phyloP scores from a whole-genome alignment of 108 stramenopile species.

The Cylindrotheca closterium region DNA sequence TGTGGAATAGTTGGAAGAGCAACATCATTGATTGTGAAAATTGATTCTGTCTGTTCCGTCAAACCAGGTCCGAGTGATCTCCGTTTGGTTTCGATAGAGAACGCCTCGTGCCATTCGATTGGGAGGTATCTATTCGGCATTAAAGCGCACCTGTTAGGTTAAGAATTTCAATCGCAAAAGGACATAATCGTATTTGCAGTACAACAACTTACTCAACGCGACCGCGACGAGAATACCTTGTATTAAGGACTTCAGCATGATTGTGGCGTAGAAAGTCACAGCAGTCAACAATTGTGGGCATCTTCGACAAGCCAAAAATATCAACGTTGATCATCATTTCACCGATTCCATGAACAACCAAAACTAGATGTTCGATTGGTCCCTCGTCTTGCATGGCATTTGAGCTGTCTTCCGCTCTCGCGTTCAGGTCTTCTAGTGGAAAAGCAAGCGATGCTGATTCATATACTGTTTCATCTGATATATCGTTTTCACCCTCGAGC shows the following conservation, averaged over 20 bases:
- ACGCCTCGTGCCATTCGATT: constrained; percentile 78
- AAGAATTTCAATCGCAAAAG: no score
- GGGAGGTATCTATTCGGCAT: constrained; percentile 65
- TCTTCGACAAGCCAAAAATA: constrained; percentile 58
- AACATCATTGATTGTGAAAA: constrained; percentile 56
- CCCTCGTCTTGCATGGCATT: constrained; percentile 30
- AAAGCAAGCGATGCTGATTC: constrained; percentile 11
- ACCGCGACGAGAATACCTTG: constrained; percentile 6
- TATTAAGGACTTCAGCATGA: constrained; percentile 47
- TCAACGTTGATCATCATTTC: constrained; percentile 64
- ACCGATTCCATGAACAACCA: constrained; percentile 82
- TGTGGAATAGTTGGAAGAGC: constrained; percentile 68
- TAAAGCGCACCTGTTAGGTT: no score
- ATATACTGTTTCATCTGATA: no score
- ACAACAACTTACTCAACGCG: constrained; percentile 49
- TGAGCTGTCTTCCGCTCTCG: not conserved
- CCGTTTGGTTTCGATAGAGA: constrained; percentile 51
- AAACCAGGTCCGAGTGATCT: constrained; percentile 5
- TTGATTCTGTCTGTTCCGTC: not conserved
- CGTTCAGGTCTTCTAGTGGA: constrained; percentile 12
- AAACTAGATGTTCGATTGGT: constrained; percentile 61
- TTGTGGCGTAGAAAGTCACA: constrained; percentile 64
- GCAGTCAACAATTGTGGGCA: constrained; percentile 67
- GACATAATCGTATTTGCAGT: no score
- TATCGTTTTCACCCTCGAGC: not conserved